These are phyloP conservation scores for Boletus eberwhitei DNA, from an alignment of 768 basidiomycete genomes.

Conservation along the genomic window DNA sequence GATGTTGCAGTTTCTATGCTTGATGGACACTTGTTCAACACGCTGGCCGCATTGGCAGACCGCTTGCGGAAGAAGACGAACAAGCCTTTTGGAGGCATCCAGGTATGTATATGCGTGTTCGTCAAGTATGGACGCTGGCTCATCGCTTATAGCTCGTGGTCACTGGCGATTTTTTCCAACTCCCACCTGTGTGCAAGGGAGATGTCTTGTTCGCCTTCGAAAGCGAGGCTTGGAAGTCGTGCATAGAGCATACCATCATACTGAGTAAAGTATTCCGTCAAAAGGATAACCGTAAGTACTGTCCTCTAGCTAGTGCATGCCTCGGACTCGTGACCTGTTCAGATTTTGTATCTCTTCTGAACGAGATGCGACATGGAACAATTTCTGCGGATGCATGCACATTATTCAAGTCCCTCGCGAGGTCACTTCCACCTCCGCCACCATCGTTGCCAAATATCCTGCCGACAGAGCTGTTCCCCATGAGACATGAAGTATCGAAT, in stretches of 20 bases:
- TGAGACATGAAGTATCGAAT: slow-evolving; percentile 64
- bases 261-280: slow-evolving; percentile 75
- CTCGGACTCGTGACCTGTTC: background rate
- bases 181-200: slow-evolving; percentile 49
- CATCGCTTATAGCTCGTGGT: slow-evolving; percentile 40
- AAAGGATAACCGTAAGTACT: slow-evolving; percentile 57
- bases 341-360: slow-evolving; percentile 74
- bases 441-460: slow-evolving; percentile 32
- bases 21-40: slow-evolving; percentile 59
- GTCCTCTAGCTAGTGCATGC: background rate
- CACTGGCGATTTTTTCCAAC: slow-evolving; percentile 59
- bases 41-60: slow-evolving; percentile 49
- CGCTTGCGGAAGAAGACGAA: slow-evolving; percentile 47
- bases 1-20: slow-evolving; percentile 60
- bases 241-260: slow-evolving; percentile 57
- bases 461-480: slow-evolving; percentile 59
- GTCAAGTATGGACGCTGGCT: background rate
- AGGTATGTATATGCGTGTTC: slow-evolving; percentile 34
- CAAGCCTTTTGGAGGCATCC: slow-evolving; percentile 65
- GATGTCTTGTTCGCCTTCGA: slow-evolving; percentile 64
- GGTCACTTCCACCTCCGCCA: slow-evolving; percentile 22
- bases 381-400: slow-evolving; percentile 45
- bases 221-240: slow-evolving; percentile 41
- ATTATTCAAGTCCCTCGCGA: slow-evolving; percentile 47
- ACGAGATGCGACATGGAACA: slow-evolving; percentile 65